A percentile compares a stretch with the other conserved stretches of the same genome.
phyloP scores from a whole-genome alignment of 768 basidiomycete species.

The Kwoniella botswanensis region DNA sequence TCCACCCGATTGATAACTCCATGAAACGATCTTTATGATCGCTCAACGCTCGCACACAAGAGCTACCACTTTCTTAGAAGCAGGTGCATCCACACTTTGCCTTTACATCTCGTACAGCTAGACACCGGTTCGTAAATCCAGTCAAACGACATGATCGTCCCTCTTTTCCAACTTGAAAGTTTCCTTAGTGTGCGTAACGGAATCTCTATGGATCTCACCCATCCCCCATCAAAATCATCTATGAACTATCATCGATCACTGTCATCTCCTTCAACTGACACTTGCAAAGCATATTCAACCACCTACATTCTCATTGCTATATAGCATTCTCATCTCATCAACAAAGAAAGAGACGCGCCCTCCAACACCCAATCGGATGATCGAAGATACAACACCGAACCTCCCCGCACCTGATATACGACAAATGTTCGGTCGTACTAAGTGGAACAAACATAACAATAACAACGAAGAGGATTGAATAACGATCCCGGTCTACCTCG shows the following conservation, averaged over 20 bases:
- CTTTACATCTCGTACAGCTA: no score
- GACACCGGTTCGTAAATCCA: no score
- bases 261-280: not conserved
- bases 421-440: constrained; percentile 36
- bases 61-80: constrained; percentile 79
- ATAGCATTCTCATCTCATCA: not conserved
- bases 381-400: constrained; percentile 34
- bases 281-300: no score
- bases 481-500: not conserved
- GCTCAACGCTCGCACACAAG: constrained; percentile 81
- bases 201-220: constrained; percentile 66
- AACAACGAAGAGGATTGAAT: constrained; percentile 8
- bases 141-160: constrained; percentile 54
- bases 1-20: no score
- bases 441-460: not conserved
- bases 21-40: constrained; percentile 76
- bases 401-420: constrained; percentile 48
- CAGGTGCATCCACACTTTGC: constrained; percentile 66
- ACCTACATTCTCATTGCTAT: no score
- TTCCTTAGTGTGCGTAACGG: constrained; percentile 78
- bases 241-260: constrained; percentile 62
- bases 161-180: constrained; percentile 50
- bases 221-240: constrained; percentile 81
- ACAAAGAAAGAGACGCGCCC: no score
- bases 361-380: constrained; percentile 20